Conservation (phyloP, 768 basidiomycete species). For the Suillus hirtellus region DNA sequence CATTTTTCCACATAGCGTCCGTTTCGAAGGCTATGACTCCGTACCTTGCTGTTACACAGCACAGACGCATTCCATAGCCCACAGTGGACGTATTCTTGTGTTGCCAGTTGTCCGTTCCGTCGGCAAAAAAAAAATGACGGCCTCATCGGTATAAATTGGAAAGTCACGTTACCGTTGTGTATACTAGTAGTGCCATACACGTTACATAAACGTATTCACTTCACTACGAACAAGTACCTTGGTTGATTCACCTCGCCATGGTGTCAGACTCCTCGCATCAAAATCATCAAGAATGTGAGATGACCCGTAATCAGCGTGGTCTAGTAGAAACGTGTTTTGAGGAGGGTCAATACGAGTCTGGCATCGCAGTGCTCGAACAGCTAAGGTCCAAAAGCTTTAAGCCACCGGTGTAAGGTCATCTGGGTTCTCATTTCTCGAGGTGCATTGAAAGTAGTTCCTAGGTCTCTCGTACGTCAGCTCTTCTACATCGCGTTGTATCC, state of each 20-base stretch:
- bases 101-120: neutral
- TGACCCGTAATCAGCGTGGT: slow-evolving; percentile 48
- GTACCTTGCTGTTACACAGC: neutral
- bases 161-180: neutral
- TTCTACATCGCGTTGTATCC: slow-evolving; percentile 73
- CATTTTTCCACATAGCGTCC: neutral
- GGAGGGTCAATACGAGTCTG: slow-evolving; percentile 74
- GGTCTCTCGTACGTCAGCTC: slow-evolving; percentile 65
- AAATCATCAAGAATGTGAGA: slow-evolving; percentile 38
- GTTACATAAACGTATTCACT: neutral
- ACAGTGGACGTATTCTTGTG: neutral
- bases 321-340: slow-evolving; percentile 75
- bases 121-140: neutral
- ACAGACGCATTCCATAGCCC: neutral
- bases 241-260: neutral
- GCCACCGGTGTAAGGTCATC: slow-evolving; percentile 54
- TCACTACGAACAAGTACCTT: neutral
- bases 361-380: slow-evolving; percentile 61
- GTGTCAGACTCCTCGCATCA: neutral
- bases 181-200: neutral
- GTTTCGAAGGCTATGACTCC: neutral
- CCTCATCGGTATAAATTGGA: neutral
- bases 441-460: slow-evolving; percentile 23
- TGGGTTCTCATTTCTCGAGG: neutral
- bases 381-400: slow-evolving; percentile 57